Base-by-base conservation (phyloP, 805 yeast genomes). In the Yarrowia yakushimensis region DNA sequence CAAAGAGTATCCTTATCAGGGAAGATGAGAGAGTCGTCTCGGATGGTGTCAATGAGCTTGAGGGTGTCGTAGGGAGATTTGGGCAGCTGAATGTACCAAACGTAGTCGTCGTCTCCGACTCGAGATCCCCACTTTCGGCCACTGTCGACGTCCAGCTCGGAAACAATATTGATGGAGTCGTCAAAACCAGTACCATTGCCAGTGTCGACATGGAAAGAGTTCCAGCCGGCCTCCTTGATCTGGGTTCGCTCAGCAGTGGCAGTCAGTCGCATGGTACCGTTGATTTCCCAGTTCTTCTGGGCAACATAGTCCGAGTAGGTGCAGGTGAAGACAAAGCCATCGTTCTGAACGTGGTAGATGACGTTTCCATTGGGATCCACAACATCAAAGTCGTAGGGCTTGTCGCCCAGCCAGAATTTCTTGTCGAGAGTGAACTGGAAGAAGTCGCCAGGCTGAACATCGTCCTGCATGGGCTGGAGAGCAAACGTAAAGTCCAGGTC, bases 341-440 rank as follows among this genome's bases (percentile, higher is more conserved):
- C 37, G 34, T 52, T 52, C 28, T n/a, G 36, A 10, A 52, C 60
- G 9, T 37, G 60, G 34, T 12, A 36, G 45, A 52, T 52, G 45
- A 15, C 9, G 31, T 36, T 25, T 20, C 45, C 45, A 2, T 52
- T 10, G n/a, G 60, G 43, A 13, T 52, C 60, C n/a, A 25, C 34
- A 9, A 52, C 60, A 11, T 52, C 60, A 13, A 52, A 52, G 11
- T 52, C 60, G 12, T 23, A 52, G 37, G 60, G 60, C 60, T 52
- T 52, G 23, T 37, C 45, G 2, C 45, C 45, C 17, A 52, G 34
- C 60, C 45, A 52, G 34, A 52, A 37, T 2, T 17, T n/a, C 18
- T 34, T 36, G 45, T 36, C 45, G 13, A 52, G 33, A 36, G 42
- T 34, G 17, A 52, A 52, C 60, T 37, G 42, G n/a, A 52, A 52